Evolutionary conservation across 2,329 filamentous ascomycete species (phyloP), one percentile per base, ranked within the genome.

Genomic region (Pyrenophora tritici-repentis): DNA sequence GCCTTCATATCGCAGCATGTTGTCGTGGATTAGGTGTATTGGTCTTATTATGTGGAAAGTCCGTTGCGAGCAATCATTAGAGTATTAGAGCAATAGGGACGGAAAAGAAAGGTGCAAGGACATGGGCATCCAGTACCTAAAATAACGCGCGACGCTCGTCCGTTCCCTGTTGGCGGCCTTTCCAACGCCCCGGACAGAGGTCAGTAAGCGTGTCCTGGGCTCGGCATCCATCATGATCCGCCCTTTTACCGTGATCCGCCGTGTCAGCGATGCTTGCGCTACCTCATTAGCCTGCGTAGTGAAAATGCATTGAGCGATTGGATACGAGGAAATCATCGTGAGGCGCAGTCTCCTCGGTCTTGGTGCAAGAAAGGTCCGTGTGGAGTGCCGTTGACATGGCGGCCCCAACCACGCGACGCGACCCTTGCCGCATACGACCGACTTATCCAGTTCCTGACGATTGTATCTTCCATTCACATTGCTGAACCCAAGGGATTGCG

Each of bases 1-100:
- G 32, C 47, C 63, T 13, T 57, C 47, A 45, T 62, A 67, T 40
- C 51, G 51, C 53, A 66, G 61, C 22, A 40, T 58, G 42, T 50
- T 36, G 48, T 39, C 35, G 26, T 34, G 14, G 18, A 16, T 20
- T 20, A 20, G 18, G 18, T 14, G 20, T 17, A 33, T 13, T 24
- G 38, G 42, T 42, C 34, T 46, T 39, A 48, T 46, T 32, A 43
- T 33, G 22, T 10, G 47, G 43, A n/a, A 34, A 29, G 24, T 33
- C 38, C 47, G 40, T 49, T 43, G 39, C 50, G 46, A 45, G 13
- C 40, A 55, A 29, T 36, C 35, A 47, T 40, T 47, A 46, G 22
- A 26, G 38, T 40, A n/a, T 20, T 24, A 22, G 16, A 17, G 39
- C 32, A 24, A 20, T n/a, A 16, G 41, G 43, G 36, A 22, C 43